Percentiles rank a stretch among this genome's conserved stretches.
Evolutionary conservation across 345 rosid species (phyloP).

Genomic region (Syzygium aromaticum): DNA sequence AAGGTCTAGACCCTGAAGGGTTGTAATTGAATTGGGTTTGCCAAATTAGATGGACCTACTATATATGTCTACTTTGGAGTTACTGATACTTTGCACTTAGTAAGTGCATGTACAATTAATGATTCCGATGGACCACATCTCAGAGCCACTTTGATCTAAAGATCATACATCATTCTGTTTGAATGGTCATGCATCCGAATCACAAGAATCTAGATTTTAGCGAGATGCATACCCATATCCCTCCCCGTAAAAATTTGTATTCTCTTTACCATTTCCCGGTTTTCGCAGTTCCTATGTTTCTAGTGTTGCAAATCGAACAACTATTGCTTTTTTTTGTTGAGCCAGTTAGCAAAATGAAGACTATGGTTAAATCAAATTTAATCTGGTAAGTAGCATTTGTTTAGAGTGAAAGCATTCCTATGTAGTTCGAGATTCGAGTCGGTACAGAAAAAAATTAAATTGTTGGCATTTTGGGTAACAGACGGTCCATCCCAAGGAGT

Average conservation of each 20-base stretch:
- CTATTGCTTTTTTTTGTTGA: background rate
- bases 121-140: background rate
- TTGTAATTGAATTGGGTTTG: background rate
- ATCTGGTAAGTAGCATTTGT: background rate
- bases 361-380: background rate
- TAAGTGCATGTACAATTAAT: background rate
- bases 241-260: background rate
- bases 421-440: background rate
- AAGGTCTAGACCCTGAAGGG: background rate
- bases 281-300: background rate
- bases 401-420: background rate
- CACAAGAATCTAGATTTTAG: background rate
- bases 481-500: background rate
- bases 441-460: background rate
- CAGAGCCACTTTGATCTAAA: background rate
- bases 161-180: rapidly evolving
- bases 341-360: background rate
- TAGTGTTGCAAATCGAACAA: background rate
- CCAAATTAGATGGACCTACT: background rate
- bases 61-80: background rate
- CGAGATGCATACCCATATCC: background rate
- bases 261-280: background rate
- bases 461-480: background rate
- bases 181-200: background rate
- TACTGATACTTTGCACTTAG: background rate